Evolutionary conservation across 164 flowering plant genomes (phyloP).

Genomic region (Warburgia ugandensis): DNA sequence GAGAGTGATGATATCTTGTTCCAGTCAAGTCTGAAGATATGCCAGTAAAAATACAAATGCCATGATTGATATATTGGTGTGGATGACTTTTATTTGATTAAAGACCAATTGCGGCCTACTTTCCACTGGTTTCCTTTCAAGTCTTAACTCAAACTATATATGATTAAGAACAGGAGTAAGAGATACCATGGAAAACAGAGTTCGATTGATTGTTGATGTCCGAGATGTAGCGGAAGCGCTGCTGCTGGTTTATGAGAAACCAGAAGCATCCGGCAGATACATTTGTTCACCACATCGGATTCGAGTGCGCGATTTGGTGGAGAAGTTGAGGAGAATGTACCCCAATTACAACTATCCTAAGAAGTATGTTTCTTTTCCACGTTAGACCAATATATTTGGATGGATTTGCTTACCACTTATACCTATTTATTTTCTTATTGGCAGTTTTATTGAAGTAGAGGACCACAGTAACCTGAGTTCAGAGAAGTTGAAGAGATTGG

Average conservation of each 20-base stretch:
- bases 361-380: slow-evolving; percentile 6
- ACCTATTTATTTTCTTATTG: not conserved
- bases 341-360: slow-evolving; percentile 43
- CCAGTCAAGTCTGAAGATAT: too few species aligned
- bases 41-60: too few species aligned
- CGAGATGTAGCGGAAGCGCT: slow-evolving; percentile 55
- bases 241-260: slow-evolving; percentile 36
- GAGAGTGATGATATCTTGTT: too few species aligned
- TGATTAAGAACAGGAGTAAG: slow-evolving; percentile 20
- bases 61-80: too few species aligned
- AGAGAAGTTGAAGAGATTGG: slow-evolving; percentile 35
- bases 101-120: too few species aligned
- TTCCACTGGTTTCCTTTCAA: too few species aligned
- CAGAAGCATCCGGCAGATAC: slow-evolving; percentile 55
- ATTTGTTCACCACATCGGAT: slow-evolving; percentile 30
- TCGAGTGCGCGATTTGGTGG: slow-evolving; percentile 23
- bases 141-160: not conserved
- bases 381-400: not conserved
- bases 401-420: not conserved
- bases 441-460: not conserved
- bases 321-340: slow-evolving; percentile 32
- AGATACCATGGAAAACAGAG: slow-evolving; percentile 22
- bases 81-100: too few species aligned
- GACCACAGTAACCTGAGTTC: slow-evolving; percentile 5
- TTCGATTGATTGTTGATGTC: slow-evolving; percentile 34